A percentile compares a stretch with the other conserved stretches of the same genome.
phyloP scores from a whole-genome alignment of 768 basidiomycete species.

The Lepiota subincarnata region DNA sequence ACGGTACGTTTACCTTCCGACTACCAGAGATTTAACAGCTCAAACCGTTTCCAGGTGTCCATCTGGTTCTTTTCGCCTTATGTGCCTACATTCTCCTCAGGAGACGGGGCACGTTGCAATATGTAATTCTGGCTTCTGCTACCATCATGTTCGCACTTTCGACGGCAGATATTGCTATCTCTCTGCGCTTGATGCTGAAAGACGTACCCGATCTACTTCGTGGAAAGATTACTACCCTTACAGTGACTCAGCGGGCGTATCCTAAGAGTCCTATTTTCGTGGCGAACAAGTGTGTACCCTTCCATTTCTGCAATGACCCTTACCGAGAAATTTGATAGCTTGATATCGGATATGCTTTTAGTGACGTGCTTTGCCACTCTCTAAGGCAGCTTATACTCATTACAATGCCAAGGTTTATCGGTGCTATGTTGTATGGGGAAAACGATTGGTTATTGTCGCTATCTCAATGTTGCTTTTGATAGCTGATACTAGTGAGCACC shows the following conservation, averaged over 20 bases:
- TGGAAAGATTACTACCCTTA: background rate
- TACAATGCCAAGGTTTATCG: background rate
- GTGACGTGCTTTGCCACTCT: too few species aligned
- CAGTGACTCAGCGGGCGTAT: background rate
- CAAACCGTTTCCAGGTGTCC: conserved; percentile 19
- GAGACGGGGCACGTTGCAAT: conserved; percentile 7
- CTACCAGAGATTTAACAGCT: too few species aligned
- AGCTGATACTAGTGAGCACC: conserved; percentile 19
- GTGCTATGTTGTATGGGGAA: conserved; percentile 23
- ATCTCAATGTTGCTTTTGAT: conserved; percentile 17
- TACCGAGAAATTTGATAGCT: too few species aligned
- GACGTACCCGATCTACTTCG: background rate
- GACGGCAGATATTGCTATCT: background rate
- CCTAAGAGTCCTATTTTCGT: background rate
- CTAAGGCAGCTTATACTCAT: too few species aligned
- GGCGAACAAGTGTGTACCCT: background rate
- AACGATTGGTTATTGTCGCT: conserved; percentile 18
- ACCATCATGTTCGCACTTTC: conserved; percentile 13
- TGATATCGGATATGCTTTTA: too few species aligned
- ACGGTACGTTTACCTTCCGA: too few species aligned
- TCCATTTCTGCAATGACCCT: background rate
- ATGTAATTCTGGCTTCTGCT: conserved; percentile 12
- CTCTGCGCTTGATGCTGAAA: background rate
- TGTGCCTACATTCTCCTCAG: conserved; percentile 18
- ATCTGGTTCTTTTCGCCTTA: conserved; percentile 26